These are phyloP conservation scores for Chlorokybus atmophyticus DNA, from an alignment of 139 green algal genomes.

Conservation along the genomic window DNA sequence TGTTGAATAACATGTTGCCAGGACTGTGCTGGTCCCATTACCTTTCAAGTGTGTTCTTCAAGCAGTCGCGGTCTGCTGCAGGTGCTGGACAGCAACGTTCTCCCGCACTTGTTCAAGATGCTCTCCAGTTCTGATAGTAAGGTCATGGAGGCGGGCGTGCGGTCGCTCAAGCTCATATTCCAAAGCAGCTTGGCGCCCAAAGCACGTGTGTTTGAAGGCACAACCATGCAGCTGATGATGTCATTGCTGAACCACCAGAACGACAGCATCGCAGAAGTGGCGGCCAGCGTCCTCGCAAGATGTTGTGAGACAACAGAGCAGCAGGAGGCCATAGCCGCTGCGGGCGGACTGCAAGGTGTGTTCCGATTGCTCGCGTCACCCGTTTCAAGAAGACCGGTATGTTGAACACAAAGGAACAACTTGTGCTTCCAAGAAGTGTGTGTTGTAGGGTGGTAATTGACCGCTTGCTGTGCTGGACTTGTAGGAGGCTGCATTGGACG, in stretches of 20 bases:
- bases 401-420: too few relatives aligned
- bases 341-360: slow-evolving; percentile 26
- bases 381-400: background rate
- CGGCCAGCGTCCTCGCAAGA: slow-evolving; percentile 35
- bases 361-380: slow-evolving; percentile 23
- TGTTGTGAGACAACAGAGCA: slow-evolving; percentile 35
- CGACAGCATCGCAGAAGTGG: slow-evolving; percentile 26
- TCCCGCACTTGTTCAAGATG: slow-evolving; percentile 42
- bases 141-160: slow-evolving; percentile 43
- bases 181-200: slow-evolving; percentile 27
- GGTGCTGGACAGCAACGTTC: slow-evolving; percentile 41
- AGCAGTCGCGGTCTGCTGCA: too few relatives aligned
- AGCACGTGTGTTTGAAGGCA: slow-evolving; percentile 9
- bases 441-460: background rate
- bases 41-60: too few relatives aligned
- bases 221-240: slow-evolving; percentile 33
- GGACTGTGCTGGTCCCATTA: too few relatives aligned
- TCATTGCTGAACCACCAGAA: slow-evolving; percentile 23
- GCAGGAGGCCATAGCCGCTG: slow-evolving; percentile 7
- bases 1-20: too few relatives aligned
- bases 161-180: slow-evolving; percentile 46
- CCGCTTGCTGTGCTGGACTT: background rate
- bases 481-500: slow-evolving; percentile 38
- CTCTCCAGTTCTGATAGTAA: slow-evolving; percentile 24
- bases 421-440: too few relatives aligned